Conservation (phyloP, 257 asterid species). For the Cordia subcordata region DNA sequence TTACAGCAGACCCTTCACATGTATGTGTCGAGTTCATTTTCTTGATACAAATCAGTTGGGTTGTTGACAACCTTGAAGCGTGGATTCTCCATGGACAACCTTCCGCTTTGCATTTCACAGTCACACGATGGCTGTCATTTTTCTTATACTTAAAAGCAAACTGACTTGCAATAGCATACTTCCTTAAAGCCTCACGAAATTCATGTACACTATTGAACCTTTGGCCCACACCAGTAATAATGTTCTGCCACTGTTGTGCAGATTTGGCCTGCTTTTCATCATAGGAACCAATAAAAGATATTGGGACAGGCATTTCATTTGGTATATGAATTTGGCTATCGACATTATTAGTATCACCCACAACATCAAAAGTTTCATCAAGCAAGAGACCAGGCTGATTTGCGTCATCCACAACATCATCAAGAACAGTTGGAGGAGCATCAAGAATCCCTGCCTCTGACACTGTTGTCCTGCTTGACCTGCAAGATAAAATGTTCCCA, state of each 20-base stretch:
- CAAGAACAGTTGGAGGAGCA: constrained; percentile 49
- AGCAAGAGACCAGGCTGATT: constrained; percentile 51
- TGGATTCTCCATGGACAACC: constrained; percentile 99
- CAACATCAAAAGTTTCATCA: constrained; percentile 67
- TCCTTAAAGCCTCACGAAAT: constrained; percentile 90
- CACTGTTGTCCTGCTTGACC: constrained; percentile 91
- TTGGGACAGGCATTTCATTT: constrained; percentile 48
- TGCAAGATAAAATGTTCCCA: constrained; percentile 36
- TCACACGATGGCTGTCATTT: constrained; percentile 96
- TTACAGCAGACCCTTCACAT: constrained; percentile 73
- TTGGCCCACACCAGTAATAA: constrained; percentile 93
- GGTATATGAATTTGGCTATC: constrained; percentile 40
- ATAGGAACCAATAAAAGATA: constrained; percentile 36
- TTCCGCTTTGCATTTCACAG: constrained; percentile 94
- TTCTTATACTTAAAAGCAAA: constrained; percentile 94
- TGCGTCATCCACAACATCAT: constrained; percentile 58
- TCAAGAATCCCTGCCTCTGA: constrained; percentile 69
- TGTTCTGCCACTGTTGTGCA: constrained; percentile 84
- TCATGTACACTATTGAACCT: constrained; percentile 93
- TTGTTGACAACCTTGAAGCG: constrained; percentile 90
- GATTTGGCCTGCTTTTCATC: constrained; percentile 76
- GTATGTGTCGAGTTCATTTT: constrained; percentile 89
- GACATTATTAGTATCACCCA: constrained; percentile 61
- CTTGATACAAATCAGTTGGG: constrained; percentile 92
- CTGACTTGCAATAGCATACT: constrained; percentile 88